Evolutionary conservation across 2,329 filamentous ascomycete genomes (phyloP), one percentile per base, ranked within the genome.

Genomic region (Beauveria scarabaeidicola): DNA sequence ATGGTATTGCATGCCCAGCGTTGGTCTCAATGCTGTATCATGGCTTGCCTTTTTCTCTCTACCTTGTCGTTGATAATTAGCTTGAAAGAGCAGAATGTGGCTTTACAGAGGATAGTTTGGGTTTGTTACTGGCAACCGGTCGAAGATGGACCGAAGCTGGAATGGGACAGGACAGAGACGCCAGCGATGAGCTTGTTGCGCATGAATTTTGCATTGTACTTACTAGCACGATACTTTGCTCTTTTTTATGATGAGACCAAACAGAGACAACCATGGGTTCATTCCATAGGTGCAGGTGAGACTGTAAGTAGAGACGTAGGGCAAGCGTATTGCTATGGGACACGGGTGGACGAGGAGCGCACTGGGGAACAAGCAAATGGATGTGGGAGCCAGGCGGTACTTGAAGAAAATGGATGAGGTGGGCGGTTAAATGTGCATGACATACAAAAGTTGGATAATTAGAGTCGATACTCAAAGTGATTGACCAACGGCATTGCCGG

Each of bases 191-290:
- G 13, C 7, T 10, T 17, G 17, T 52, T 44, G 48, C 27, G 48
- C 19, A 23, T 38, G 15, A 27, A n/a, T 58, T 58, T 44, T 46
- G 56, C 48, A 58, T 52, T 58, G n/a, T 46, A 36, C 11, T n/a
- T n/a, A n/a, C n/a, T n/a, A n/a, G n/a, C n/a, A n/a, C n/a, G n/a
- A n/a, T n/a, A n/a, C 15, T n/a, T 58, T 7, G 44, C 25, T 15
- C 19, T 3, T 25, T 27, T 51, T 41, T 15, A 13, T 40, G 36
- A 40, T 6, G 21, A 51, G 55, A 41, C 6, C 23, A 43, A 58
- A 25, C 10, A 40, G 32, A 23, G 15, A 50, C 17, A 50, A n/a
- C 29, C 15, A 47, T 36, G 32, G 11, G 5, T 36, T 36, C 5
- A 15, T 36, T 36, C 1, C 10, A 3, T 6, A 36, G 10, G 32